Base-by-base conservation (phyloP, 2,329 filamentous ascomycete genomes). In the Colletotrichum trifolii region DNA sequence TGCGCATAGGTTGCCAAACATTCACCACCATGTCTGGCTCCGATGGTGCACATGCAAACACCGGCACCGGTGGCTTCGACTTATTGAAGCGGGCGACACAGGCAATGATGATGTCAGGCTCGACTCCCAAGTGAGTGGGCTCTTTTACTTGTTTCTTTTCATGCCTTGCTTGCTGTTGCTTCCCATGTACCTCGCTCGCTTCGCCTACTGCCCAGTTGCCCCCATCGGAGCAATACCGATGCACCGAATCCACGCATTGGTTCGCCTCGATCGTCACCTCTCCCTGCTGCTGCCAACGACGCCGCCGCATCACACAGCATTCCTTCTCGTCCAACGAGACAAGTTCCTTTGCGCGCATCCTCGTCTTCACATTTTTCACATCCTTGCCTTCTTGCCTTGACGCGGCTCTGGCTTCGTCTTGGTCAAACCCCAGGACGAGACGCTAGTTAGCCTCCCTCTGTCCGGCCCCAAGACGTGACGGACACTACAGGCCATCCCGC, bases 1-100 rank as follows among this genome's bases (percentile, higher is more conserved):
- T 45, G 47, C 56, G 25, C 4, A 25, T 25, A 25, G 25, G 25
- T 25, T 25, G 25, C 25, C 25, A 25, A 25, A 25, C 56, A 60
- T 39, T 25, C 36, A n/a, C 47, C 25, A 66, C 68, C 72, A 87
- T 87, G 85, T 80, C 84, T 72, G 81, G 81, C 77, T 77, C 80
- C 66, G 82, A 85, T 73, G 76, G 74, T 70, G 73, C 73, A 60
- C 74, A 74, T 67, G 73, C 76, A 62, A 78, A 77, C 72, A 72
- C 73, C 39, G 81, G 82, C 72, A 73, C 75, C 57, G 78, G 77
- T 71, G 80, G 83, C 69, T 86, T 83, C 70, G 86, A 89, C 75
- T 78, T 89, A 69, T 75, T 89, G 68, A 81, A 84, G 72, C 81
- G 85, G 74, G 86, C 86, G 67, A 89, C 86, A n/a, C 85, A 88